Conservation (phyloP, 179 eudicot genomes). For the Nepenthes alata region DNA sequence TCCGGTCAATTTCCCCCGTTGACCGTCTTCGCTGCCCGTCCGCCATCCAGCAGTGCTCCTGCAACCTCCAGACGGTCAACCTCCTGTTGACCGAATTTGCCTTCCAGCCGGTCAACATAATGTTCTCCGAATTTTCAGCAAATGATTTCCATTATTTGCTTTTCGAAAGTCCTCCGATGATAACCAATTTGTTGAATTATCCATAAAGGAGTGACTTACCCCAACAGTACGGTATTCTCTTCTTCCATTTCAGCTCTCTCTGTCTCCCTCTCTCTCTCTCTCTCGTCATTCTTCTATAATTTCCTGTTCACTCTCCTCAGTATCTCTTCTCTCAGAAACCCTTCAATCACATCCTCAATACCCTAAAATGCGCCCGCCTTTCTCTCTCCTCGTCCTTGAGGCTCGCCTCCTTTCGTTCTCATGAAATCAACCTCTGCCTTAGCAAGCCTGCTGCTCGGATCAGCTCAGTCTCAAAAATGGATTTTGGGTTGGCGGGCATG, state of each 20-base stretch:
- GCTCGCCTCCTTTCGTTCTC: constrained; percentile 1
- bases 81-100: too few species aligned
- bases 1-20: too few species aligned
- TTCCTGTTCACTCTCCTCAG: neutral
- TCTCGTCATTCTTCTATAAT: neutral
- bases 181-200: too few species aligned
- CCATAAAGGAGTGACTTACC: too few species aligned
- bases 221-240: too few species aligned
- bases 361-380: neutral
- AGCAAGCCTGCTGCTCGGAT: constrained; percentile 2
- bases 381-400: neutral
- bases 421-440: constrained; percentile 12
- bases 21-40: too few species aligned
- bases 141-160: too few species aligned
- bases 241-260: neutral
- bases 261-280: neutral
- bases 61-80: too few species aligned
- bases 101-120: too few species aligned
- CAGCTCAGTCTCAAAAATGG: constrained; percentile 21
- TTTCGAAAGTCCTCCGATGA: too few species aligned
- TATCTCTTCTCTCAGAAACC: neutral
- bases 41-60: too few species aligned
- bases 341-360: neutral
- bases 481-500: constrained; percentile 36
- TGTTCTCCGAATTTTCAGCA: too few species aligned